A percentile compares a stretch with the other conserved stretches of the same genome.
These are phyloP conservation scores for Ceratocystis smalleyi DNA, from an alignment of 2,329 filamentous ascomycete genomes.

Conservation along the genomic window DNA sequence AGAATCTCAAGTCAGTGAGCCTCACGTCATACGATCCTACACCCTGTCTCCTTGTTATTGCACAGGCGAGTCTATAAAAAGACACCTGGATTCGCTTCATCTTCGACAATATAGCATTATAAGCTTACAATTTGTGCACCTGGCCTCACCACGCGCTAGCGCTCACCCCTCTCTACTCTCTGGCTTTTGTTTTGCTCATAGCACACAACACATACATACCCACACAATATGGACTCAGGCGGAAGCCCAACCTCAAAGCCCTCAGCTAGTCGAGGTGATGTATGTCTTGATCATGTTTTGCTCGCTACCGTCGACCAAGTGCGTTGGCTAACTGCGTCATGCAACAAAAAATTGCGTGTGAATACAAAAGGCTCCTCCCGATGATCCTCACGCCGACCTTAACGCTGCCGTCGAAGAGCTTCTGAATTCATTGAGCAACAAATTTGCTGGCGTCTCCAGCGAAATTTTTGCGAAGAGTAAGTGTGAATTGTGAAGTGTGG, in stretches of 20 bases:
- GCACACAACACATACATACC: not conserved
- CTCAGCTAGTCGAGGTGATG: constrained; percentile 5
- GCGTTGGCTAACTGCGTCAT: not conserved
- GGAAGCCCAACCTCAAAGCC: constrained; percentile 11
- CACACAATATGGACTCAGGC: constrained; percentile 8
- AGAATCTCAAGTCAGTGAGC: not conserved
- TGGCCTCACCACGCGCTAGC: not conserved
- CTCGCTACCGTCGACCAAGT: not conserved
- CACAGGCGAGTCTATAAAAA: not conserved
- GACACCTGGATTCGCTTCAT: not conserved
- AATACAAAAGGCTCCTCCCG: constrained; percentile 17
- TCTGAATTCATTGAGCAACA: constrained; percentile 66
- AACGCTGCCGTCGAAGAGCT: constrained; percentile 73
- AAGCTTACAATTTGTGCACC: not conserved
- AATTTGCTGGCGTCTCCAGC: constrained; percentile 69
- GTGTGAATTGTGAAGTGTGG: constrained; percentile 23
- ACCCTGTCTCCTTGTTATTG: not conserved
- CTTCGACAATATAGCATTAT: not conserved
- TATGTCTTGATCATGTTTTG: not conserved
- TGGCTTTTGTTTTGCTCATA: not conserved
- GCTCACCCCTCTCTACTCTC: not conserved
- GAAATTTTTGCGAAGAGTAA: constrained; percentile 81
- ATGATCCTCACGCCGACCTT: constrained; percentile 42
- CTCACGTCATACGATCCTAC: not conserved
- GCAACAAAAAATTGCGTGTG: constrained; percentile 17